A percentile compares a stretch with the other conserved stretches of the same genome.
Conservation (phyloP, 208 protist species). For the Histomonas meleagridis region DNA sequence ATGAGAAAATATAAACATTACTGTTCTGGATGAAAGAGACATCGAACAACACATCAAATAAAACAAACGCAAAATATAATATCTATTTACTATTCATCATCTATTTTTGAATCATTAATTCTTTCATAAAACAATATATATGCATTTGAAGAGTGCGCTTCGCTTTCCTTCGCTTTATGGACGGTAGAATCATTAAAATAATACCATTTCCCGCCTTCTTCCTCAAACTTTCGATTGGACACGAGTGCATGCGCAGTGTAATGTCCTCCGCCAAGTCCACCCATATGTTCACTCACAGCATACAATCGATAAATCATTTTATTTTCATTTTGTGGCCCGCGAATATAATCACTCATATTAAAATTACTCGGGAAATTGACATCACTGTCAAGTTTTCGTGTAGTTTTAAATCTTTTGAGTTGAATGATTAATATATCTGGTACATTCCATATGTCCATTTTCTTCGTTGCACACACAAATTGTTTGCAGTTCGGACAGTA, state of each 20-base stretch:
- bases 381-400: no score
- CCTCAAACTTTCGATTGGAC: not conserved
- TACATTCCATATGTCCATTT: not conserved
- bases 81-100: no score
- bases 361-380: no score
- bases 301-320: not conserved
- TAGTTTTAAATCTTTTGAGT: not conserved
- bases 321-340: no score
- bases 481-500: conserved; percentile 42
- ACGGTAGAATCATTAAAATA: conserved; percentile 17
- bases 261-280: not conserved
- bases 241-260: not conserved
- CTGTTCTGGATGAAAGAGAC: no score
- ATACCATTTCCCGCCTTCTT: not conserved
- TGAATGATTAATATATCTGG: conserved; percentile 25
- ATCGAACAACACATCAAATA: no score
- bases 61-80: no score
- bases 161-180: not conserved
- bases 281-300: not conserved
- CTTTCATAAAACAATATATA: conserved; percentile 9
- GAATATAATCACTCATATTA: no score
- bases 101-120: no score
- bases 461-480: not conserved
- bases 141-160: not conserved
- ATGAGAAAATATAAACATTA: no score